Base-by-base conservation (phyloP, 352 stramenopile genomes). In the Pythium folliculosum region DNA sequence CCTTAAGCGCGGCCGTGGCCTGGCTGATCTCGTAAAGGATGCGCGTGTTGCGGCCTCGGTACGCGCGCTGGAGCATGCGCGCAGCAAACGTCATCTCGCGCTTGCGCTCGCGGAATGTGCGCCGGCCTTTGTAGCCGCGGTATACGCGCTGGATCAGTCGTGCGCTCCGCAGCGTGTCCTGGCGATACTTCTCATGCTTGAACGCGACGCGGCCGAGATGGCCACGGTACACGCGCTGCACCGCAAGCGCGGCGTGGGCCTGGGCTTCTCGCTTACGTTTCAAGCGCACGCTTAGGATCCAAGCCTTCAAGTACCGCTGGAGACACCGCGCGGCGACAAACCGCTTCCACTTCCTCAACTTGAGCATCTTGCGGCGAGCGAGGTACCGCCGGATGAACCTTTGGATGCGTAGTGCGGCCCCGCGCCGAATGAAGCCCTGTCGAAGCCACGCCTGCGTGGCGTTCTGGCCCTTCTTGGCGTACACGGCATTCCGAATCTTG, bases 401-500 rank as follows among this genome's bases (percentile, higher is more conserved):
- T 43, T 91, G 84, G 23, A 92, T 67, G 9, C 68, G 71, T 6
- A 86, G 49, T 3, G 65, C 76, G 2, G 79, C 82, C 0, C 84
- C 84, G 25, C 67, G 65, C 12, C 63, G 70, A 30, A 90, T 65
- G 47, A 93, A 78, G 8, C 71, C 61, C 17, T 75, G 71, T 9
- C 81, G 80, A n/a, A 86, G 59, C 54, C 86, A 74, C 16, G 77
- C 73, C 60, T 90, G 74, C 0, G 65, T 63, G 0, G 82, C 80
- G 43, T 89, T 84, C 69, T 90, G 82, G 0, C 80, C 80, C 50
- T 80, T 82, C 38, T 65, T 73, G 13, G 77, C 77, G 44, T 67
- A 77, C 40, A 77, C 83, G 25, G 73, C 79, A n/a, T 72, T 76
- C 22, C 76, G 77, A 47, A 93, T 87, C 71, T 91, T 91, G 23